A percentile compares a stretch with the other conserved stretches of the same genome.
Conservation (phyloP, 306 rosid genomes). For the Carpinus viminea region DNA sequence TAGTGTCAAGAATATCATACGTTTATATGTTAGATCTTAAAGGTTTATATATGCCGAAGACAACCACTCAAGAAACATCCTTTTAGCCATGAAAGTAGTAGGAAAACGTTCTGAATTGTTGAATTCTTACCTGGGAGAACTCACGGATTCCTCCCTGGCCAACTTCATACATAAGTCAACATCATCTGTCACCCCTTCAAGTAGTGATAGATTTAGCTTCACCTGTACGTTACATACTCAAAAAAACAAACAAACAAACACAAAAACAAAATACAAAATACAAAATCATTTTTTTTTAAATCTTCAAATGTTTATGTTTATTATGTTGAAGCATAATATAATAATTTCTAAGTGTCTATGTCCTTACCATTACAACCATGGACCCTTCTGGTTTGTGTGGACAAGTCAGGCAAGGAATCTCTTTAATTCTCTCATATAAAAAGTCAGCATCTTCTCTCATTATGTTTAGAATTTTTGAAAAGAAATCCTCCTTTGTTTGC, state of each 20-base stretch:
- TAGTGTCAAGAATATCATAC: no score
- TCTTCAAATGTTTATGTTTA: background rate
- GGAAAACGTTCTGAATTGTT: slow-evolving; percentile 3
- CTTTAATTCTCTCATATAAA: slow-evolving; percentile 43
- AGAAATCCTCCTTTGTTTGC: slow-evolving; percentile 45
- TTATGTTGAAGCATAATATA: background rate
- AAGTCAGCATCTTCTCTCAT: slow-evolving; percentile 50
- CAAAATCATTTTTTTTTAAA: no score
- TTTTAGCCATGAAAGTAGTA: background rate
- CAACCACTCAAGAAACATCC: background rate
- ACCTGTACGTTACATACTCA: slow-evolving; percentile 40
- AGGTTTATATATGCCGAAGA: background rate
- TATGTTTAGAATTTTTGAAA: slow-evolving; percentile 32
- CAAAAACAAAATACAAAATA: no score
- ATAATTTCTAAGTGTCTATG: background rate
- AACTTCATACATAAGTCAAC: slow-evolving; percentile 61
- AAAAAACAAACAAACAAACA: no score
- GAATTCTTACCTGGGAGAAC: slow-evolving; percentile 56
- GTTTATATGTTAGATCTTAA: no score
- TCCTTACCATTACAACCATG: slow-evolving; percentile 58
- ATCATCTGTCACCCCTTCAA: slow-evolving; percentile 59
- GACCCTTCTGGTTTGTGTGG: slow-evolving; percentile 74
- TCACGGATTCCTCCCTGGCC: slow-evolving; percentile 62
- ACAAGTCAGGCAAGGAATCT: slow-evolving; percentile 61
- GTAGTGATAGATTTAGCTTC: slow-evolving; percentile 41